Base-by-base conservation (phyloP, 2,329 filamentous ascomycete genomes). In the Cylindrodendrum hubeiense region DNA sequence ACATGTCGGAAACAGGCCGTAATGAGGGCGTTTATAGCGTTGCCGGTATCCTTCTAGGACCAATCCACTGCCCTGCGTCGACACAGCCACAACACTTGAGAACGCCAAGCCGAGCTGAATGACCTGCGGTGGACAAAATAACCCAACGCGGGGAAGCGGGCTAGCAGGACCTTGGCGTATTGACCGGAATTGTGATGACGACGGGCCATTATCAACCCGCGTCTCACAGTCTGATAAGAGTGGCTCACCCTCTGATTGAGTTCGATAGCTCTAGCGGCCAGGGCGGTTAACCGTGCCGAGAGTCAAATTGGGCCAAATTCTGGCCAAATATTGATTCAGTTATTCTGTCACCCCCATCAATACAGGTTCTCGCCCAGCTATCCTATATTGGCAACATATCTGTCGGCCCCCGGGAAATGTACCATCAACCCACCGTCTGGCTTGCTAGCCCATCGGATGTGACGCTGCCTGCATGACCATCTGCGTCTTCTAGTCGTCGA, bases 51-150 rank as follows among this genome's bases (percentile, higher is more conserved):
- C 37, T 53, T 50, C 10, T 51, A 33, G 52, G 51, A 41, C 67
- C 66, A 68, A 68, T 69, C 49, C 56, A 37, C 52, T 34, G 37
- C 72, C 70, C 60, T 74, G 70, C 68, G 56, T 64, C 26, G 50
- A 56, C 72, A 71, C 66, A 73, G 71, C 71, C 72, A 43, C 69
- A 44, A 53, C 21, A 46, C 37, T 65, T 62, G 8, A 44, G 60
- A 50, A 50, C 47, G 67, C 65, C 60, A 72, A 71, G 64, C 53
- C 28, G 41, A 74, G 72, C 70, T 74, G 72, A 73, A 69, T 59
- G 58, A 60, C 56, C 41, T 30, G 33, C 5, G 37, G 43, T n/a
- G 44, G 26, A 39, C 46, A 22, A 53, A 51, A 62, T 56, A 43
- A n/a, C 22, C 19, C 44, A 44, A 43, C 53, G 54, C 58, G 55